These are phyloP conservation scores for Leucocoprinus leucothites DNA, from an alignment of 768 basidiomycete genomes.

Conservation along the genomic window DNA sequence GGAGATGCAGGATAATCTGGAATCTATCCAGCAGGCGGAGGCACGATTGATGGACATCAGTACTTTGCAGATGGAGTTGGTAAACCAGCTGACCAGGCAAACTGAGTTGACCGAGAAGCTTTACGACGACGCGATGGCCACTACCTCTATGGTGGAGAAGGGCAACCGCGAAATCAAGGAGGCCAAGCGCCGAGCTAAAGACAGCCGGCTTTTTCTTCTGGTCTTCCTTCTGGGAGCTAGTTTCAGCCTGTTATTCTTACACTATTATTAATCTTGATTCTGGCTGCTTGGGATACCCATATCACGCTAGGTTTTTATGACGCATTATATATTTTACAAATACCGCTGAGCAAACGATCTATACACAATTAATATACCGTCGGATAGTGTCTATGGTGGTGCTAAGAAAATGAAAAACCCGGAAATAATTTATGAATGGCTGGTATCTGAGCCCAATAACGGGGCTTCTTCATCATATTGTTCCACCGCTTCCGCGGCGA, in stretches of 20 bases:
- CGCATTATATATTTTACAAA: constrained; percentile 15
- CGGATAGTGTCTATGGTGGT: not conserved
- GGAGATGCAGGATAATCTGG: constrained; percentile 80
- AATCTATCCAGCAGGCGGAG: constrained; percentile 90
- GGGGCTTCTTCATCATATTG: constrained; percentile 61
- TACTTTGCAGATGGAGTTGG: constrained; percentile 87
- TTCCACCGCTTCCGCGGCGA: constrained; percentile 58
- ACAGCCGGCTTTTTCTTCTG: constrained; percentile 85
- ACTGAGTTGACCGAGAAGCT: constrained; percentile 91
- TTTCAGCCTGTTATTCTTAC: constrained; percentile 87
- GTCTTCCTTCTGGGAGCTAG: constrained; percentile 92
- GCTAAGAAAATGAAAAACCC: not conserved
- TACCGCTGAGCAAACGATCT: constrained; percentile 12
- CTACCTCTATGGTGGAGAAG: constrained; percentile 80
- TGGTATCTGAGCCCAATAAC: constrained; percentile 31
- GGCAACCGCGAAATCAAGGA: constrained; percentile 90
- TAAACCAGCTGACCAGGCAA: constrained; percentile 84
- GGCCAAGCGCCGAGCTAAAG: constrained; percentile 82
- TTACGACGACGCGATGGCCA: constrained; percentile 91
- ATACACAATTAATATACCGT: constrained; percentile 10
- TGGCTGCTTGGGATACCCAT: constrained; percentile 1
- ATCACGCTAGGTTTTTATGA: constrained; percentile 17
- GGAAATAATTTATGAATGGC: not conserved
- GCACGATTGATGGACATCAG: constrained; percentile 90
- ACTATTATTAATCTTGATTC: constrained; percentile 64